Evolutionary conservation across 129 eudicot genomes (phyloP), one percentile per base, ranked within the genome.

Genomic region (Dittrichia graveolens): DNA sequence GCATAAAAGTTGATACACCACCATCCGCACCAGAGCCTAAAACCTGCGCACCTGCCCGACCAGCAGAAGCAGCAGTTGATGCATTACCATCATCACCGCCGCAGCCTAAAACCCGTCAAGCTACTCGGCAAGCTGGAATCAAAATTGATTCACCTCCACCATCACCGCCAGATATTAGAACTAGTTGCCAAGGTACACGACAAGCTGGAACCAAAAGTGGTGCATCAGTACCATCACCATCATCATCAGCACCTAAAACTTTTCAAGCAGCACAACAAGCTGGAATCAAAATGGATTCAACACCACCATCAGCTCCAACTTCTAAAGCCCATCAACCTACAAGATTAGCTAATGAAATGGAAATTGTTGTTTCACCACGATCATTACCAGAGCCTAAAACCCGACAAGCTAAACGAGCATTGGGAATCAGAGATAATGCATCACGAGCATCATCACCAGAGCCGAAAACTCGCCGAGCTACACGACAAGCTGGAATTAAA

Each of bases 261-360:
- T 40, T 64, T 31, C 39, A 69, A 61, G 81, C 57, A 41, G 69
- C 59, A 57, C 71, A 56, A 13, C 47, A 4, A 61, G 37, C 76
- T 31, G 75, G 67, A 43, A 54, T 35, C 19, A 38, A 3, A 15
- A 18, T 45, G 18, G 35, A 43, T 44, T 50, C 49, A 48, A 38
- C 47, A 37, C 69, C 49, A 3, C 0, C 78, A 38, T 73, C 61
- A 12, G 42, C 50, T 18, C 54, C 67, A 7, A 60, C 18, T 9
- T 49, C 73, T 39, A 78, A 71, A 71, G 71, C 66, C n/a, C 83
- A 73, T 24, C 81, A 41, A 65, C 57, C 66, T 70, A 44, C 76
- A 10, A 49, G 12, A 2, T 60, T 14, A 61, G 52, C 77, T 6
- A 76, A 24, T 24, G 52, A 39, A 53, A 39, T 53, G 63, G 50